phyloP scores from a whole-genome alignment of 345 rosid species.

The Trapa bicornis region DNA sequence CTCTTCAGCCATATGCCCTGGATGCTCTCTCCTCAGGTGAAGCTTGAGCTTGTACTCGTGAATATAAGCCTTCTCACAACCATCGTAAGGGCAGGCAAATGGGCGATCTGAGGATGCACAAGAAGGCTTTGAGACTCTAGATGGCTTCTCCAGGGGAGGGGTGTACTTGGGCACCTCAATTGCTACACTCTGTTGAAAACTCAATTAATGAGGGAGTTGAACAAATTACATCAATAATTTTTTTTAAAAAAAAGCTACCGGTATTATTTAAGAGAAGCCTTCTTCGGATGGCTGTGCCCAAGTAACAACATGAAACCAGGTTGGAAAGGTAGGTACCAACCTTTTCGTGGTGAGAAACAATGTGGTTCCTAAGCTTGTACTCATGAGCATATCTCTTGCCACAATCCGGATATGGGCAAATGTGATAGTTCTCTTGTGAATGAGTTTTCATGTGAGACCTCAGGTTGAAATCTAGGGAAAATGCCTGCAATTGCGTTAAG shows the following conservation, averaged over 20 bases:
- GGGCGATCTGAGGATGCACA: conserved; percentile 74
- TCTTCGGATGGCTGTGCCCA: too few species aligned
- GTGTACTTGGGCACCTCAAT: conserved; percentile 51
- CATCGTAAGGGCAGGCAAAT: conserved; percentile 80
- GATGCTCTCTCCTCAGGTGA: conserved; percentile 90
- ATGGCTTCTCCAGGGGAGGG: conserved; percentile 37
- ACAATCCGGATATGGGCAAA: conserved; percentile 82
- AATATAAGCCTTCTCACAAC: conserved; percentile 87
- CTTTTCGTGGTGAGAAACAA: conserved; percentile 77
- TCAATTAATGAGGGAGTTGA: not conserved
- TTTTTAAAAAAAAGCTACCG: too few species aligned
- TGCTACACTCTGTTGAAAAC: conserved; percentile 27
- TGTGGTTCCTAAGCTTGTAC: conserved; percentile 88
- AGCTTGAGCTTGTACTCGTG: conserved; percentile 98
- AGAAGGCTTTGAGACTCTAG: conserved; percentile 48
- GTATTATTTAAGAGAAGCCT: not conserved
- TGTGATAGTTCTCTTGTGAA: conserved; percentile 93
- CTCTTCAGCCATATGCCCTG: conserved; percentile 63
- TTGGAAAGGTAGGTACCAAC: conserved; percentile 15
- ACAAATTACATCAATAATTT: too few species aligned
- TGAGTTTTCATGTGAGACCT: conserved; percentile 98
- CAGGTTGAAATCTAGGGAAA: conserved; percentile 94
- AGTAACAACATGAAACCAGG: not conserved
- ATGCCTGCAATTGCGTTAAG: conserved; percentile 41
- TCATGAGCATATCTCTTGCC: conserved; percentile 99